phyloP scores from a whole-genome alignment of 2,329 filamentous ascomycete genomes.

The Myriosclerotinia curreyana region DNA sequence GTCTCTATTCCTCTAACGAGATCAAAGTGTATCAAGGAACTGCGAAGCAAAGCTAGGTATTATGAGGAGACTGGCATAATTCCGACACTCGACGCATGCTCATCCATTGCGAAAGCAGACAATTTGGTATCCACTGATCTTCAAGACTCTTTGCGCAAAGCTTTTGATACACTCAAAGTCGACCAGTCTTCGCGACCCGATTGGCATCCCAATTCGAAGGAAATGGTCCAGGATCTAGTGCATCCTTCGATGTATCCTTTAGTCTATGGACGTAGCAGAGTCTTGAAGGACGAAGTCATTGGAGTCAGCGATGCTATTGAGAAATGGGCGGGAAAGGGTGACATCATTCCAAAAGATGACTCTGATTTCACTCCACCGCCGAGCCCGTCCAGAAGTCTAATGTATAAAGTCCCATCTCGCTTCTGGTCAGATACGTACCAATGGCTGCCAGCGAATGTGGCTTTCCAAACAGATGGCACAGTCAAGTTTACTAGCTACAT shows the following conservation, averaged over 20 bases:
- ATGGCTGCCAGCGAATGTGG: constrained; percentile 13
- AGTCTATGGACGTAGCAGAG: constrained; percentile 49
- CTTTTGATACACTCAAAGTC: constrained; percentile 49
- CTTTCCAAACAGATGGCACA: constrained; percentile 5
- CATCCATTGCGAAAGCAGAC: constrained; percentile 54
- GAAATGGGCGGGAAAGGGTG: constrained; percentile 35
- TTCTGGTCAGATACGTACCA: constrained; percentile 3
- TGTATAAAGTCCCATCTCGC: too few relatives aligned
- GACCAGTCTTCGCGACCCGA: constrained; percentile 48
- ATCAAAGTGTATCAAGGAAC: constrained; percentile 33
- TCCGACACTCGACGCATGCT: constrained; percentile 22
- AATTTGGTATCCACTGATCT: constrained; percentile 43
- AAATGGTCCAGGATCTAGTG: constrained; percentile 58
- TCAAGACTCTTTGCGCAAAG: constrained; percentile 43
- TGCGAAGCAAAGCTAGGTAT: constrained; percentile 29
- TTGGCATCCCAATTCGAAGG: constrained; percentile 58
- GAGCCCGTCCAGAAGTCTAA: not conserved
- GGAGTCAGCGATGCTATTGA: constrained; percentile 33
- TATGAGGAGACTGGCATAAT: constrained; percentile 28
- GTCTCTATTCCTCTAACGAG: constrained; percentile 34
- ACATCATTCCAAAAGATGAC: not conserved
- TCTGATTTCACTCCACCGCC: too few relatives aligned
- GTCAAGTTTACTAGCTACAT: constrained; percentile 43
- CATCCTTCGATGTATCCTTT: constrained; percentile 63
- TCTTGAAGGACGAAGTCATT: constrained; percentile 39